Conservation (phyloP, 1,284 basidiomycete species). For the Salmacisia buchloeana region DNA sequence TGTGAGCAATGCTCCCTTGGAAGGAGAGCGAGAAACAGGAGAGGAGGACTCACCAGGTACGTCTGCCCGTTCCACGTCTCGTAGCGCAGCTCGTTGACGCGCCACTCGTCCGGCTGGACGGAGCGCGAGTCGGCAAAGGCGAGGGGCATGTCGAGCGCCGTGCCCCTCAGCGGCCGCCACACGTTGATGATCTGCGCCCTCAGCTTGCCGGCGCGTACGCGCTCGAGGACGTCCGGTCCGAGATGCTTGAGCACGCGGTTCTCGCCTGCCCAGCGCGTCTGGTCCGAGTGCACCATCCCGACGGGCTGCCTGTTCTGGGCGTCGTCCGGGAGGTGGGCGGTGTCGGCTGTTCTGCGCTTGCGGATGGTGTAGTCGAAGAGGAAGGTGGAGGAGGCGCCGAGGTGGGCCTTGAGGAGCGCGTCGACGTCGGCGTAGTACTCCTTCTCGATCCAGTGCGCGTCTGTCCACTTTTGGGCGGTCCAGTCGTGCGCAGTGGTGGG, state of each 20-base stretch:
- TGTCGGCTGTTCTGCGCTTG: conserved; percentile 25
- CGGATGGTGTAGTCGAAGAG: conserved; percentile 40
- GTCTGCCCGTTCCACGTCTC: conserved; percentile 33
- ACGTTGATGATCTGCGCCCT: conserved; percentile 68
- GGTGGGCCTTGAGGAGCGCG: conserved; percentile 26
- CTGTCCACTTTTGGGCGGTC: conserved; percentile 28
- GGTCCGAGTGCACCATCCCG: conserved; percentile 27
- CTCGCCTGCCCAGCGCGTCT: conserved; percentile 33
- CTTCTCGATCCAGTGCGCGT: conserved; percentile 24
- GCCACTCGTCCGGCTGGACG: conserved; percentile 50
- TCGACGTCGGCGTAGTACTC: conserved; percentile 35
- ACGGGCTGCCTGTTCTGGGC: conserved; percentile 32
- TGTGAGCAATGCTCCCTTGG: neutral
- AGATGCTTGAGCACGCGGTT: conserved; percentile 33
- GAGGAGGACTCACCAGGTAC: conserved; percentile 17
- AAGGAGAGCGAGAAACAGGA: neutral
- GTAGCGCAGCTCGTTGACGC: conserved; percentile 26
- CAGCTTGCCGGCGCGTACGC: conserved; percentile 27
- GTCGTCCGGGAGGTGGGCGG: conserved; percentile 22
- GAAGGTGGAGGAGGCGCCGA: conserved; percentile 31
- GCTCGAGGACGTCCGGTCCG: conserved; percentile 27
- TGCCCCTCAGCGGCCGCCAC: conserved; percentile 62
- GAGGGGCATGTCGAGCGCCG: conserved; percentile 61
- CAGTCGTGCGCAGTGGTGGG: conserved; percentile 19
- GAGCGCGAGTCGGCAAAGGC: conserved; percentile 62